Base-by-base conservation (phyloP, 345 rosid genomes). In the Aquilaria yunnanensis region DNA sequence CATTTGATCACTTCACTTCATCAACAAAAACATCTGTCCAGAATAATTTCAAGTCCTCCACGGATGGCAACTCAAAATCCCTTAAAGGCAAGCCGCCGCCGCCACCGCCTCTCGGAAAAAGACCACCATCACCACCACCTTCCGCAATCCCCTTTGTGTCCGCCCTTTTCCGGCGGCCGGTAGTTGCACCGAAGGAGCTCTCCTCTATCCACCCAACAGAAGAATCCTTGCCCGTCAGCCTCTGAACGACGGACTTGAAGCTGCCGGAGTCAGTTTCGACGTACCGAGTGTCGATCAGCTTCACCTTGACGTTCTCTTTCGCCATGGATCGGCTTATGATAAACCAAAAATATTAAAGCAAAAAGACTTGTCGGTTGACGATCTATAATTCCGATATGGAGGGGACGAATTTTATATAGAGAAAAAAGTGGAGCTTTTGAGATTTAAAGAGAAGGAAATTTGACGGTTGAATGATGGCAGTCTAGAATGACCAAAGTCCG, bases 181-280 rank as follows among this genome's bases (percentile, higher is more conserved):
- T 23, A 23, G 23, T 23, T 23, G 23, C 23, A 23, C 23, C 6
- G 23, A 52, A 51, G 47, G 66, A 62, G 4, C 23, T 59, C 47
- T 37, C 57, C 14, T n/a, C 45, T 52, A 62, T 62, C 66, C 66
- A 62, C 12, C 48, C 14, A 23, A 62, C 48, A 57, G 34, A 37
- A 4, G 83, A 79, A 70, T 85, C 81, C 76, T 81, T 85, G 33
- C 92, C 92, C 0, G 92, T 85, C 14, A 85, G 92, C 50, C 76
- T 72, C 64, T 85, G 92, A 69, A 85, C 92, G 54, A 85, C 85
- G 0, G 85, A 68, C 55, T 83, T 85, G 81, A 85, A 85, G 72
- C 76, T 83, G 56, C n/a, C 23, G 13, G 83, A 57, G 56, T 83
- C 88, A 9, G 86, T 65, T 58, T 79, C 75, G 0, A 85, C 81